Base-by-base conservation (phyloP, 2,329 filamentous ascomycete genomes). In the Neofusicoccum kwambonambiense region DNA sequence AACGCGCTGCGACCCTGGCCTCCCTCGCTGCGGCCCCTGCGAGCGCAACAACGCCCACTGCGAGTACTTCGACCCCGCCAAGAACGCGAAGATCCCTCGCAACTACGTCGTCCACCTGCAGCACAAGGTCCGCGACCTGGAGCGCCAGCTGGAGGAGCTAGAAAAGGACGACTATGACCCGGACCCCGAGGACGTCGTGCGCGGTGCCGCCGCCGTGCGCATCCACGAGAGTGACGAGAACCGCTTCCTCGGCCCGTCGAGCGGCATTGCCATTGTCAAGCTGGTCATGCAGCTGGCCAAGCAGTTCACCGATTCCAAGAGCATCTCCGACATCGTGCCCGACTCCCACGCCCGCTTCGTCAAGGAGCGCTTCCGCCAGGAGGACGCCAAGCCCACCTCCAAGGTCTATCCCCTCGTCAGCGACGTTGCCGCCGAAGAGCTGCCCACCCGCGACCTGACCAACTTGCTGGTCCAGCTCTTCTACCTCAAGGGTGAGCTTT, bases 281-380 rank as follows among this genome's bases (percentile, higher is more conserved):
- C 84, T 98, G 70, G 89, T 99, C 11, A 97, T 99, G 90, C 93
- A 97, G 76, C 88, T 97, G 77, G 94, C 94, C 62, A 98, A 97
- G 79, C 90, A 93, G 68, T 96, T 94, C 73, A 96, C 93, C 31
- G 90, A 95, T 72, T 90, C 92, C 4, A 91, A 93, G 76, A 92
- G 90, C 69, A 97, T 98, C 75, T 93, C 92, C 65, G 93, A 97
- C 70, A 88, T 98, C 57, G 91, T 97, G 37, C 92, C 93, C 3
- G 90, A 93, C 85, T 74, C 87, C 79, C 76, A 87, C 76, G 74
- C 88, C 79, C 79, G 87, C 82, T 80, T 87, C 74, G 83, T 90
- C 80, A 83, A 89, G 86, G 86, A 90, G 81, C 81, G 92, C 79
- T 79, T 89, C 80, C 72, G 83, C 70, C 75, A 87, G 83, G 81